Percentiles rank a stretch among this genome's conserved stretches.
Evolutionary conservation across 495 filamentous ascomycete species (phyloP).

Genomic region (Penicillium goetzii): DNA sequence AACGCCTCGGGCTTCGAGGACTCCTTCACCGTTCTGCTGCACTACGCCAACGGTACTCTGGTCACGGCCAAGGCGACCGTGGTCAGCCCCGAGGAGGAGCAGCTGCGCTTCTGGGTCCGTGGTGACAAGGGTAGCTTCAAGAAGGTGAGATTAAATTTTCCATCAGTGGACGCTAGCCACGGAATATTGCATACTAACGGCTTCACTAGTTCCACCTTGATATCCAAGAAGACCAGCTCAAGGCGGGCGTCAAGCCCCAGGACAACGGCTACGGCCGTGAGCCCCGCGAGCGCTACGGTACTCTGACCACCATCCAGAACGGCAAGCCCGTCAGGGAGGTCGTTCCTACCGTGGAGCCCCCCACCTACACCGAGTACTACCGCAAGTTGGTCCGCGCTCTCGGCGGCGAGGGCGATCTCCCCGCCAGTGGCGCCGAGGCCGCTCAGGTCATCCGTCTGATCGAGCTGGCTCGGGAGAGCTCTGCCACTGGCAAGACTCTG

Average conservation of each 20-base stretch:
- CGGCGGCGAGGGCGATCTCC: slow-evolving; percentile 62
- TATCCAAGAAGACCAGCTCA: slow-evolving; percentile 80
- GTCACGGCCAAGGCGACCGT: slow-evolving; percentile 71
- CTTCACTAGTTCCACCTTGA: slow-evolving; percentile 63
- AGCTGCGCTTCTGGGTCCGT: slow-evolving; percentile 79
- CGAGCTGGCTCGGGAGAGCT: slow-evolving; percentile 72
- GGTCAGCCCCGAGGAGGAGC: slow-evolving; percentile 69
- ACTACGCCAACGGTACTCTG: slow-evolving; percentile 62
- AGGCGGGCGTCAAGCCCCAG: slow-evolving; percentile 65
- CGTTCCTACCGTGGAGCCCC: slow-evolving; percentile 65
- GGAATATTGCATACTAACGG: neutral
- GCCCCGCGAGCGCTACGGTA: slow-evolving; percentile 55
- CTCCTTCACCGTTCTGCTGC: slow-evolving; percentile 68
- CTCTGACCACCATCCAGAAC: slow-evolving; percentile 49
- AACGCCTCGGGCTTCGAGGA: slow-evolving; percentile 66
- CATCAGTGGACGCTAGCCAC: neutral
- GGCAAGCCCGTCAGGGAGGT: slow-evolving; percentile 48
- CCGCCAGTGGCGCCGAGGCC: slow-evolving; percentile 73
- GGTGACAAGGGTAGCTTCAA: slow-evolving; percentile 80
- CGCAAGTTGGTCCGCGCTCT: slow-evolving; percentile 69
- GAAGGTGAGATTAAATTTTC: slow-evolving; percentile 51
- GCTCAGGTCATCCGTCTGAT: slow-evolving; percentile 74
- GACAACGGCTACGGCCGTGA: slow-evolving; percentile 72
- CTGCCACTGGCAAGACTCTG: slow-evolving; percentile 63
- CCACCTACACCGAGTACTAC: slow-evolving; percentile 77